Evolutionary conservation across 2,329 filamentous ascomycete species (phyloP), one percentile per base, ranked within the genome.

Genomic region (Ilyonectria sp.): DNA sequence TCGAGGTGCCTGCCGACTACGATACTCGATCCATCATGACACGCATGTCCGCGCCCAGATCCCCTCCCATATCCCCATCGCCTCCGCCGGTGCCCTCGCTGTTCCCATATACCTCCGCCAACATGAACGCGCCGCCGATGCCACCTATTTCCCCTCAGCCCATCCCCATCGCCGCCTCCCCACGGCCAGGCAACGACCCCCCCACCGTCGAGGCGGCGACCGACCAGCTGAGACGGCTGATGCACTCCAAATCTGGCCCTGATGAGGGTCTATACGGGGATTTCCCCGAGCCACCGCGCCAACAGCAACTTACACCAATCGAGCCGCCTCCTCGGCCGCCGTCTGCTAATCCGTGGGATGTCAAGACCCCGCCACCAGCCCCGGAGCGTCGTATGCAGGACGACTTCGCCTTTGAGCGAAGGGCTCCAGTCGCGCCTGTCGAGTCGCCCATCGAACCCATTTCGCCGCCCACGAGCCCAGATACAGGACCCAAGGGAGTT

Each of bases 341-440:
- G 10, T 82, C 81, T 7, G 67, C 77, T 11, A 82, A 85, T 59
- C 83, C 84, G 7, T 86, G 84, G 84, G 80, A 85, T 64, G 71
- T 80, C 40, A 75, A 77, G 23, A 65, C 66, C 33, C 67, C 71
- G 19, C 74, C 73, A 19, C 60, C 58, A 17, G 64, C 58, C n/a
- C 66, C 67, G 6, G 74, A 77, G 35, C 69, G 59, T 3, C 69
- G 70, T 2, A 67, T 69, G 35, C 50, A 69, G 19, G 74, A 71
- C 9, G 71, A 76, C 37, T 71, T 74, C 10, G 67, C 74, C 17
- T 71, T 74, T 15, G 69, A 76, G 50, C 72, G 77, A 29, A 68
- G 76, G 23, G 70, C 73, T 37, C 72, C 74, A 8, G 74, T 76
- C 15, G 69, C 66, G 21, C 67, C 70, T 0, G 35, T 71, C 6